Conservation (phyloP, 1,284 basidiomycete genomes). For the Pholiota adiposa region DNA sequence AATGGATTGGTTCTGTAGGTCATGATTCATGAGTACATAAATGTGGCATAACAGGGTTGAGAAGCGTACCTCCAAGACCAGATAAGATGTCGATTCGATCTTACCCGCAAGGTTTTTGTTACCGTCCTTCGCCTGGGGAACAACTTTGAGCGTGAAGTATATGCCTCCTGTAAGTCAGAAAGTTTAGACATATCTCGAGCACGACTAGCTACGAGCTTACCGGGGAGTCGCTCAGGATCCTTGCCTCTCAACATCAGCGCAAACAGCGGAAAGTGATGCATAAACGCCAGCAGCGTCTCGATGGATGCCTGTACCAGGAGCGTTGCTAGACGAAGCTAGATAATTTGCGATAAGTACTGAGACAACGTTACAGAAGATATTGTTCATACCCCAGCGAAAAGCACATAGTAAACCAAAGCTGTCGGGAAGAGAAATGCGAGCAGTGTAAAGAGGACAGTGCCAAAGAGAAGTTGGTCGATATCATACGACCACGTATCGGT, state of each 20-base stretch:
- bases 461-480: conserved; percentile 91
- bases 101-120: too few relatives aligned
- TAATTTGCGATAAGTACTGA: background rate
- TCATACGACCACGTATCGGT: conserved; percentile 92
- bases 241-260: conserved; percentile 86
- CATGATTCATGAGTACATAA: background rate
- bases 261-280: conserved; percentile 94
- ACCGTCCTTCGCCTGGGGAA: background rate
- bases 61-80: conserved; percentile 33
- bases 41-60: background rate
- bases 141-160: conserved; percentile 30
- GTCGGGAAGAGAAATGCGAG: conserved; percentile 93
- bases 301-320: conserved; percentile 64
- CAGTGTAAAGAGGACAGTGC: conserved; percentile 94
- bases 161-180: conserved; percentile 35
- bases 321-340: conserved; percentile 64
- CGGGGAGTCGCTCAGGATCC: conserved; percentile 83
- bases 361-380: background rate
- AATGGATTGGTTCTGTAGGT: conserved; percentile 45
- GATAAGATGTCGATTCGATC: conserved; percentile 17
- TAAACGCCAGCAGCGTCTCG: conserved; percentile 69
- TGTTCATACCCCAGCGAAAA: conserved; percentile 74
- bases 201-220: conserved; percentile 39
- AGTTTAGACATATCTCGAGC: background rate
- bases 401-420: conserved; percentile 81